Evolutionary conservation across 225 moss, liverwort and hornwort genomes (phyloP), one percentile per base, ranked within the genome.

Genomic region (Marchantia paleacea): DNA sequence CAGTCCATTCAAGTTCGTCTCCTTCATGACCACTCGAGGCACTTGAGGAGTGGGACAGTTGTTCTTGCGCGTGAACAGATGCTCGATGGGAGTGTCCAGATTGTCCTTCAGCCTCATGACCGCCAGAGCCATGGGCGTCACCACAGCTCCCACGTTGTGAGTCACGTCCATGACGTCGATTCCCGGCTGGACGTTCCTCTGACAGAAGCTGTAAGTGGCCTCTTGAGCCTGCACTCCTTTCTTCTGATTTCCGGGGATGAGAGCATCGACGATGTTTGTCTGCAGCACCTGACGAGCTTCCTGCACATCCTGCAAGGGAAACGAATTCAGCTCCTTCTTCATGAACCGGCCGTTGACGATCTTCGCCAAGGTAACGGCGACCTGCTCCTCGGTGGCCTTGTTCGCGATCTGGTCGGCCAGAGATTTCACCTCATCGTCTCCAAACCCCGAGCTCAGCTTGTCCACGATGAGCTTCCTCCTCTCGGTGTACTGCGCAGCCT

Each of bases 21-120:
- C 65, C 25, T 48, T 48, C 75, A 76, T 52, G 25, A 80, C 25
- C 19, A 84, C 54, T 26, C 84, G 67, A 8, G 81, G 84, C 11
- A 76, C 68, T 57, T 49, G 77, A 4, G 81, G 81, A 0, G 84
- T 78, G n/a, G 84, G 84, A 13, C 65, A 75, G 55, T 84, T 84
- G 54, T 49, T 31, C 64, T 75, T 75, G 52, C 80, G 29, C 28
- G 84, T 84, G 80, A 84, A 84, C 31, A 84, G 70, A 80, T 28
- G 52, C 22, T 84, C 84, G 57, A 84, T 73, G 30, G 84, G 71
- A 55, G 60, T 51, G 75, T 84, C 77, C 7, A 70, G 72, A 60
- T 81, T 84, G 31, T 75, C 69, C 24, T 71, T 80, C 52, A 84
- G 69, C 54, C 31, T 52, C 77, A 67, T 76, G 71, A 84, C 71